A percentile compares a stretch with the other conserved stretches of the same genome.
phyloP scores from a whole-genome alignment of 495 filamentous ascomycete species.

The Platismatia glauca region DNA sequence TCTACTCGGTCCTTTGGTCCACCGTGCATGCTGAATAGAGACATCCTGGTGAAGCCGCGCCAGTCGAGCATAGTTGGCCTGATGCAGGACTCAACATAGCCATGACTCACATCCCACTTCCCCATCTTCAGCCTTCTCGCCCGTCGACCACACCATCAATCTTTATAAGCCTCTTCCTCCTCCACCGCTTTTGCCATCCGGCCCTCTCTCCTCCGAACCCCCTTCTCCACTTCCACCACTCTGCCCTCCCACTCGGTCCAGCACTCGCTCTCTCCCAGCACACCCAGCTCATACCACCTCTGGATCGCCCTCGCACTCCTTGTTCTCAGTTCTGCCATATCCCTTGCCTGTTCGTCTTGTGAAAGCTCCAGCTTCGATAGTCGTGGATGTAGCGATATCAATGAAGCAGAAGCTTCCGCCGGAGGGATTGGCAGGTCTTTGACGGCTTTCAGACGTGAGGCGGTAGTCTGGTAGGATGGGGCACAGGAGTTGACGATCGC shows the following conservation, averaged over 20 bases:
- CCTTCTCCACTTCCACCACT: slow-evolving; percentile 56
- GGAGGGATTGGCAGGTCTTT: slow-evolving; percentile 70
- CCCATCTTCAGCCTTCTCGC: neutral
- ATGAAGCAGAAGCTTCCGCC: slow-evolving; percentile 50
- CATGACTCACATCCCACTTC: neutral
- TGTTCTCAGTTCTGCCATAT: slow-evolving; percentile 60
- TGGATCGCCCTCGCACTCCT: slow-evolving; percentile 65
- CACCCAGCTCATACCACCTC: slow-evolving; percentile 68
- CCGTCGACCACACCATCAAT: neutral
- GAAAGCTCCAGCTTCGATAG: slow-evolving; percentile 55
- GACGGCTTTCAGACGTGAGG: slow-evolving; percentile 71
- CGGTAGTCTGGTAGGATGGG: slow-evolving; percentile 62
- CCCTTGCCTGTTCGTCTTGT: slow-evolving; percentile 64
- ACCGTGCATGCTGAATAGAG: neutral
- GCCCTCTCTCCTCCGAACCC: slow-evolving; percentile 51
- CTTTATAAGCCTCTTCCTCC: slow-evolving; percentile 24
- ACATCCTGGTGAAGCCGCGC: neutral
- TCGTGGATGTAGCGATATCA: slow-evolving; percentile 62
- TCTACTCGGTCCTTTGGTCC: neutral
- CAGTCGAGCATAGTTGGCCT: neutral
- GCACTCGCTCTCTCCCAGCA: slow-evolving; percentile 58
- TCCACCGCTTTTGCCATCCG: slow-evolving; percentile 32
- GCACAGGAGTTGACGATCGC: slow-evolving; percentile 70
- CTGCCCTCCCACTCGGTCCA: slow-evolving; percentile 69
- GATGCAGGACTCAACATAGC: neutral